Base-by-base conservation (phyloP, 805 yeast species). In the Dipodascus geniculatus region DNA sequence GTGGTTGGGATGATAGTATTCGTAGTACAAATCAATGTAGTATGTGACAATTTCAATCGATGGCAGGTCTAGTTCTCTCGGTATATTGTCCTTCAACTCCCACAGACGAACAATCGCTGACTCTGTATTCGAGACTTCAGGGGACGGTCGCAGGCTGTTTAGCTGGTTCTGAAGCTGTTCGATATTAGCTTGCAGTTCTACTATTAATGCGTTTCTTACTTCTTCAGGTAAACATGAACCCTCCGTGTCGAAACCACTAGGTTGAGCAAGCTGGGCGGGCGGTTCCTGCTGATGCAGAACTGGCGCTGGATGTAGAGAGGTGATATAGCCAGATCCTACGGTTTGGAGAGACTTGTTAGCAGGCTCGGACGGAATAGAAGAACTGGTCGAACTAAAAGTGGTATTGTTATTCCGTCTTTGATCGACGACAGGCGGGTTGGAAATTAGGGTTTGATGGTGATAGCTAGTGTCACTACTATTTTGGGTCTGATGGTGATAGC, bases 1-100 rank as follows among this genome's bases (percentile, higher is more conserved):
- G n/a, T 53, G 55, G 23, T 53, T 53, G 22, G 54, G 51, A 22
- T 53, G 55, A 23, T 49, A 53, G 48, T 53, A 53, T 50, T 53
- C 55, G 42, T 53, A 53, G 24, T 53, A 53, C 16, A 53, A 44
- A 28, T 53, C 55, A 20, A 53, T 51, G 23, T 42, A 51, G 17
- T 51, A 48, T 11, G 49, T 51, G 11, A 51, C 53, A 31, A 53
- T 53, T 16, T 51, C 55, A 22, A 51, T 47, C 2, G 54, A 51
- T 4, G 55, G 55, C 22, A 51, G 22, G 22, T 53, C 55, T 4
- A 53, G 42, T 47, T 22, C 50, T 42, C 17, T 51, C 33, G 2
- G 52, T 22, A n/a, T 48, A 52, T n/a, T 52, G 48, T 6, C 49
- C 24, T 19, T 52, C 54, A 20, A 38, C 48, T 14, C 50, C 54